Percentiles rank a stretch among this genome's conserved stretches.
Conservation (phyloP, 768 basidiomycete genomes). For the Pleurotus platypus region DNA sequence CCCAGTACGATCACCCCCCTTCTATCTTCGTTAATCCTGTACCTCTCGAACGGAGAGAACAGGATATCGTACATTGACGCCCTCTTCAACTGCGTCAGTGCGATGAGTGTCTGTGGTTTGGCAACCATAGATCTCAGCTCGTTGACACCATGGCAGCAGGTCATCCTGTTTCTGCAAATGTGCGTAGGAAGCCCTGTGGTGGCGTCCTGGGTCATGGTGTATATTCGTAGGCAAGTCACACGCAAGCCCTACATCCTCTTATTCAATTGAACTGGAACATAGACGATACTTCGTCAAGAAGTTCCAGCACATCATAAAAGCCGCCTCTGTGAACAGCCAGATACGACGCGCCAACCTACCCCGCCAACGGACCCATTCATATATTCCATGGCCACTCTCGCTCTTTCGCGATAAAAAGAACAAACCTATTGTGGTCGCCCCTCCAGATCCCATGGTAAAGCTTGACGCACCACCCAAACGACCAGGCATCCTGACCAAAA, state of each 20-base stretch:
- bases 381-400: neutral
- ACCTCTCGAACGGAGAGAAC: slow-evolving; percentile 72
- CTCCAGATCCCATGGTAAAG: slow-evolving; percentile 1
- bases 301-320: slow-evolving; percentile 52
- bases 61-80: slow-evolving; percentile 74
- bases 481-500: slow-evolving; percentile 1
- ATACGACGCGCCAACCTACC: slow-evolving; percentile 3
- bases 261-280: neutral
- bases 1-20: slow-evolving; percentile 76
- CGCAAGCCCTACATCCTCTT: too few relatives aligned
- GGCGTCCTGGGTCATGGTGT: slow-evolving; percentile 83
- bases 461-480: slow-evolving; percentile 5
- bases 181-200: slow-evolving; percentile 71
- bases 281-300: slow-evolving; percentile 72
- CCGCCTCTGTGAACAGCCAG: slow-evolving; percentile 2
- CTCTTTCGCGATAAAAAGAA: neutral
- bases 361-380: neutral
- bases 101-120: slow-evolving; percentile 75
- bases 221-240: slow-evolving; percentile 57
- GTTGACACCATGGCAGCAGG: slow-evolving; percentile 69
- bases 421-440: neutral
- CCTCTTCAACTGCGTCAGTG: slow-evolving; percentile 73
- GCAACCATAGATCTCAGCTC: slow-evolving; percentile 65
- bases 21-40: slow-evolving; percentile 78
- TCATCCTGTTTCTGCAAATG: slow-evolving; percentile 75